Percentiles rank a stretch among this genome's conserved stretches.
These are phyloP conservation scores for Taiwanofungus camphoratus DNA, from an alignment of 1,284 basidiomycete genomes.

Conservation along the genomic window DNA sequence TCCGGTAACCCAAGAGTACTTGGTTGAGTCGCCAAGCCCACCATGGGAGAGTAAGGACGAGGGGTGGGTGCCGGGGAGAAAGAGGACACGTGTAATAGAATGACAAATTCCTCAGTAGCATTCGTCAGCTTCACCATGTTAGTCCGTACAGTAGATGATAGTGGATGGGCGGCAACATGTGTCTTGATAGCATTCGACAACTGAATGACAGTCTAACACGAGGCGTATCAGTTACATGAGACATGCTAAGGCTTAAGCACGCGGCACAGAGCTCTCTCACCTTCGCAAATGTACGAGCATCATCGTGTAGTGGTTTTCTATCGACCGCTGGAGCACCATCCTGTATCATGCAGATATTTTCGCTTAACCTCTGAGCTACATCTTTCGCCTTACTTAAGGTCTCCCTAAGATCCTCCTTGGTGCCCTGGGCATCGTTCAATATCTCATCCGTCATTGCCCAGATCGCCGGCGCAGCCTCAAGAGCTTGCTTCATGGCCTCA, in stretches of 20 bases:
- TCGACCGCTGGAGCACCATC: constrained; percentile 40
- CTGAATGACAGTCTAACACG: constrained; percentile 55
- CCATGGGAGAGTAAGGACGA: constrained; percentile 57
- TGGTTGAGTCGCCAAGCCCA: constrained; percentile 17
- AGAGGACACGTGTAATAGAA: constrained; percentile 75
- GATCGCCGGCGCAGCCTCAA: constrained; percentile 64
- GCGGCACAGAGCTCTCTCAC: constrained; percentile 35
- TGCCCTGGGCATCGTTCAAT: constrained; percentile 38
- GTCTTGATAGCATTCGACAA: constrained; percentile 62
- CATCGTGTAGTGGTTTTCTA: constrained; percentile 55
- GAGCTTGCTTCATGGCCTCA: constrained; percentile 59
- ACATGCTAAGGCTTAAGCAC: neutral
- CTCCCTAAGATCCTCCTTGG: constrained; percentile 39
- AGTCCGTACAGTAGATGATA: constrained; percentile 53
- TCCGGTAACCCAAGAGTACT: constrained; percentile 27
- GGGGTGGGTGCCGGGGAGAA: constrained; percentile 54
- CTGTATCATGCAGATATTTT: constrained; percentile 47
- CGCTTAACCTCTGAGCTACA: constrained; percentile 51
- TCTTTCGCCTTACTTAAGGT: constrained; percentile 49
- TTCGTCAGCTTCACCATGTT: constrained; percentile 71
- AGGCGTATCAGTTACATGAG: constrained; percentile 5
- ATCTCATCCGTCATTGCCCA: constrained; percentile 69
- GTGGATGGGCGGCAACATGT: constrained; percentile 44
- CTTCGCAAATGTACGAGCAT: constrained; percentile 70
- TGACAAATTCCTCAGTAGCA: constrained; percentile 73